Evolutionary conservation across 2,329 filamentous ascomycete species (phyloP).

Genomic region (Thielaviopsis musarum): DNA sequence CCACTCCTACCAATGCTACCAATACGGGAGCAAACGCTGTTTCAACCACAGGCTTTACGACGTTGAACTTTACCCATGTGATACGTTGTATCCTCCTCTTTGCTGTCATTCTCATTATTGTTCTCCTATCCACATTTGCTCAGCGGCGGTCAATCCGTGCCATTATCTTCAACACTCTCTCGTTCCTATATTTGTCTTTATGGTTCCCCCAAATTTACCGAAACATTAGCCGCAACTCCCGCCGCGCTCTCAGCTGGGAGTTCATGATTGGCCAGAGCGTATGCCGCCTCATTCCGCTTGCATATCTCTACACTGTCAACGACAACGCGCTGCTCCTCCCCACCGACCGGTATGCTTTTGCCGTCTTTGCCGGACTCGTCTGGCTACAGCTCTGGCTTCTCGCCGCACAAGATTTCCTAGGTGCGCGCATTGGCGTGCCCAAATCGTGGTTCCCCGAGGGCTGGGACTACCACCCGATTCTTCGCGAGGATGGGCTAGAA

Average conservation of each 20-base stretch:
- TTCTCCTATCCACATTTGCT: constrained; percentile 41
- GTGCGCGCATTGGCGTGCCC: constrained; percentile 72
- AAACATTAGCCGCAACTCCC: constrained; percentile 80
- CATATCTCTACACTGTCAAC: constrained; percentile 66
- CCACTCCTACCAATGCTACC: not conserved
- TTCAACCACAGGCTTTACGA: constrained; percentile 18
- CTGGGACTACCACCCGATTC: constrained; percentile 88
- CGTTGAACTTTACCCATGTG: constrained; percentile 34
- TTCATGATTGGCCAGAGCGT: constrained; percentile 75
- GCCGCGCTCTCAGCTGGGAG: constrained; percentile 77
- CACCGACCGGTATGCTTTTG: constrained; percentile 50
- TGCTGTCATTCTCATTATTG: constrained; percentile 37
- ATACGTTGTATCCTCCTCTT: constrained; percentile 40
- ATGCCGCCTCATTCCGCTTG: constrained; percentile 60
- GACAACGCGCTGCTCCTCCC: constrained; percentile 69
- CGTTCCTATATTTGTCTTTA: constrained; percentile 68
- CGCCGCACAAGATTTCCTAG: constrained; percentile 67
- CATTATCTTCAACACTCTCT: constrained; percentile 44
- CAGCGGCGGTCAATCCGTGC: constrained; percentile 41
- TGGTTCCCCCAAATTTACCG: constrained; percentile 87
- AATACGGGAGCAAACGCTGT: constrained; percentile 20
- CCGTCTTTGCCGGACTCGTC: constrained; percentile 53
- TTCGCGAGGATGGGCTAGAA: constrained; percentile 69
- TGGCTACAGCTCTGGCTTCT: constrained; percentile 73
- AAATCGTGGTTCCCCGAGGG: constrained; percentile 51